These are phyloP conservation scores for Santalum album DNA, from an alignment of 164 flowering plant genomes.

Conservation along the genomic window DNA sequence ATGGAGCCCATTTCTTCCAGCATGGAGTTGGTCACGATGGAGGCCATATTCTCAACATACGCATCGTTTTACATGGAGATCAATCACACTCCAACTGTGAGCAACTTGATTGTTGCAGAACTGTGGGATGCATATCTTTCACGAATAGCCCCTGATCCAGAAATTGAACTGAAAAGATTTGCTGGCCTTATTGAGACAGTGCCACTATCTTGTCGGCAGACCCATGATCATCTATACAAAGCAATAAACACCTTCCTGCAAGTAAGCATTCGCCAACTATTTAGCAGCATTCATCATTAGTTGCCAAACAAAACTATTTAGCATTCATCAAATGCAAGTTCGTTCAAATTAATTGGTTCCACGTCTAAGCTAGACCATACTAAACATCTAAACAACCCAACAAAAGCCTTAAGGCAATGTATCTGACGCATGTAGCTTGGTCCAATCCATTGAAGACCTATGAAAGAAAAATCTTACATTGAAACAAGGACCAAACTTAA, in stretches of 20 bases:
- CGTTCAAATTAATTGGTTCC: no score
- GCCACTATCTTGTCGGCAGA: conserved; percentile 48
- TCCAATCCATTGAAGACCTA: no score
- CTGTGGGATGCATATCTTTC: conserved; percentile 72
- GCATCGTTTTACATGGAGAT: conserved; percentile 23
- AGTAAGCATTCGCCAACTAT: conserved; percentile 21
- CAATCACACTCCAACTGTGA: conserved; percentile 23
- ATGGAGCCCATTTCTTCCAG: conserved; percentile 35
- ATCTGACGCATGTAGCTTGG: no score
- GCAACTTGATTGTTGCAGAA: conserved; percentile 42
- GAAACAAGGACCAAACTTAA: no score
- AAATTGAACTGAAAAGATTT: conserved; percentile 45
- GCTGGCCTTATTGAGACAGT: conserved; percentile 59
- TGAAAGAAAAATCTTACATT: no score
- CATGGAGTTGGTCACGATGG: conserved; percentile 54
- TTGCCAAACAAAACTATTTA: no score
- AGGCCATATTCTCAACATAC: conserved; percentile 45
- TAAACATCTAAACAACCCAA: no score
- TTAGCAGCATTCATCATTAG: no score
- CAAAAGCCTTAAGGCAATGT: no score
- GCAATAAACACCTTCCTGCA: conserved; percentile 47
- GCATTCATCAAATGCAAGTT: no score
- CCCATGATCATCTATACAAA: conserved; percentile 69
- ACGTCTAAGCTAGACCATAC: no score
- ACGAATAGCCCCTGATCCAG: conserved; percentile 45